Base-by-base conservation (phyloP, 306 rosid species). In the Carpinus fangiana region DNA sequence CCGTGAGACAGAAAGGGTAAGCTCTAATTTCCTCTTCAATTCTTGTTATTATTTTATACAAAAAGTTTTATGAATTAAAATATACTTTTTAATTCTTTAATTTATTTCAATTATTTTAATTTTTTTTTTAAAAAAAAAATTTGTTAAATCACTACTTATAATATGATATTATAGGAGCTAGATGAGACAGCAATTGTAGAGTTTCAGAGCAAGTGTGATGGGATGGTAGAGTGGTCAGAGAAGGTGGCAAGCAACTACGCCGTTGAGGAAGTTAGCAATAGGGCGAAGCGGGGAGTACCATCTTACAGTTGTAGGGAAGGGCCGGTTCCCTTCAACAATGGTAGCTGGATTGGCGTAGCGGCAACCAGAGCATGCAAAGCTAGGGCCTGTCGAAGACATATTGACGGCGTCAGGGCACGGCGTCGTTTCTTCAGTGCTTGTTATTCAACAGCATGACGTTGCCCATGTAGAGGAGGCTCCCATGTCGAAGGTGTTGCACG, bases 381-480 rank as follows among this genome's bases (percentile, higher is more conserved):
- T 94, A 50, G 98, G 94, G 4, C 97, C 97, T 3, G 76, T 90
- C 0, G 96, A 97, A 12, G 97, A 92, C 80, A 75, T 88, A 50
- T 78, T 94, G 60, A 76, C 93, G 0, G 88, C 87, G 3, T 73
- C 94, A 0, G 86, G 81, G 28, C 81, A 84, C 2, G 87, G 73
- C 4, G 79, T 87, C 43, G 70, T 65, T 1, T 87, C 94, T 12
- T 92, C 97, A 8, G 83, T 90, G 12, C 67, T 92, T 12, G 88
- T 94, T 65, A 73, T 94, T 84, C 98, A 94, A 79, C 96, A 88
- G 34, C 93, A 92, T 69, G 94, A 87, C 17, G 82, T 78, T 23
- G 82, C 75, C 0, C 83, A 86, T 23, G 72, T 61, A 0, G 90
- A 84, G 55, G 94, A 92, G 73, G 70, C 84, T 21, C 91, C 87